phyloP scores from a whole-genome alignment of 139 green algal genomes.

The Chlorella sp. region DNA sequence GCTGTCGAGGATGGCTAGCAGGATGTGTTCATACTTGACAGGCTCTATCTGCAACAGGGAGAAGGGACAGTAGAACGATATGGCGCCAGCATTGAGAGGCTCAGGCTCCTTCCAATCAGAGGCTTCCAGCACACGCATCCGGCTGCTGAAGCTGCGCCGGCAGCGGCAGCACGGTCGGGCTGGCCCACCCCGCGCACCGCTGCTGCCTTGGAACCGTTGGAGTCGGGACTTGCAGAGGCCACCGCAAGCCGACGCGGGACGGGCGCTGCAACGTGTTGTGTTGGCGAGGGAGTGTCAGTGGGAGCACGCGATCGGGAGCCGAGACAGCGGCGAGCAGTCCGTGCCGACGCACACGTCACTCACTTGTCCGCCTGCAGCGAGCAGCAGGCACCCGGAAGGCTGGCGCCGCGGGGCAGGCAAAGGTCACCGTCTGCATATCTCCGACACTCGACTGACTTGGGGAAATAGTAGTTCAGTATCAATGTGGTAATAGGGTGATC shows the following conservation, averaged over 20 bases:
- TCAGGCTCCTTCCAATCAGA: background rate
- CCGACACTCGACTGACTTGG: background rate
- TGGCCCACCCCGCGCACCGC: background rate
- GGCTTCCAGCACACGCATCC: background rate
- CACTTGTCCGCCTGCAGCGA: background rate
- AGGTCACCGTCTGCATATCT: background rate
- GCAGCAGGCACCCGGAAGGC: background rate
- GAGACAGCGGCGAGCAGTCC: background rate
- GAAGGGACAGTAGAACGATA: background rate
- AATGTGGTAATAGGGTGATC: too few relatives aligned
- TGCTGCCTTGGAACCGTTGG: background rate
- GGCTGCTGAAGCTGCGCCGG: background rate
- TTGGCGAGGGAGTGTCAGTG: background rate
- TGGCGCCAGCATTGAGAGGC: background rate
- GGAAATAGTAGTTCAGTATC: too few relatives aligned
- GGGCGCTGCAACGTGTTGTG: background rate
- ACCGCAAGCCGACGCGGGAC: background rate
- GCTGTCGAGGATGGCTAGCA: conserved; percentile 42
- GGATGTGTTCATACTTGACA: conserved; percentile 39
- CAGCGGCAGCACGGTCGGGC: background rate
- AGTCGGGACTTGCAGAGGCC: background rate
- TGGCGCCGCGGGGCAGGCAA: background rate
- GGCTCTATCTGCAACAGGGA: background rate
- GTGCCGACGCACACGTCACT: background rate
- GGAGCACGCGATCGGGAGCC: background rate